Conservation (phyloP, 1,284 basidiomycete genomes). For the Dichomitus squalens region DNA sequence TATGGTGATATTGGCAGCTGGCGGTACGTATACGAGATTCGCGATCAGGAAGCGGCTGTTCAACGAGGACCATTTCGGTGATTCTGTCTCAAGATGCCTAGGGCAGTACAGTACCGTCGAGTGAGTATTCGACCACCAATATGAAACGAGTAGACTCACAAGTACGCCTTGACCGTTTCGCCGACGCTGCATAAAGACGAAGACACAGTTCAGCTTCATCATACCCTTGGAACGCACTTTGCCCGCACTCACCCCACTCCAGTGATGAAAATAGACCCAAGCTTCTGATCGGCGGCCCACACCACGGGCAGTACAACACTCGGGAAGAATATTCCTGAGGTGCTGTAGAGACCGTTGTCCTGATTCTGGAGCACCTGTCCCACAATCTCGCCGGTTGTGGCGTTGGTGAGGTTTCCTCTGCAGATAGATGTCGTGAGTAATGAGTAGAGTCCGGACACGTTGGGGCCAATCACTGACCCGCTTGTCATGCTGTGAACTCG, state of each 20-base stretch:
- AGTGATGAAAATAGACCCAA: not conserved
- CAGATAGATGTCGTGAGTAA: not conserved
- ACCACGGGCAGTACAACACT: not conserved
- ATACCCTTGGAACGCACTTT: too few relatives aligned
- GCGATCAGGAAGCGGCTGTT: not conserved
- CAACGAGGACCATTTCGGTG: not conserved
- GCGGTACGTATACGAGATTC: not conserved
- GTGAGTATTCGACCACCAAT: not conserved
- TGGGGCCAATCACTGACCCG: not conserved
- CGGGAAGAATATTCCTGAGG: not conserved
- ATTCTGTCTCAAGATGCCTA: not conserved
- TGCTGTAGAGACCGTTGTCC: not conserved
- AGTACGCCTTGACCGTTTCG: not conserved
- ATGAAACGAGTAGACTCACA: not conserved
- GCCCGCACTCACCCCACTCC: not conserved
- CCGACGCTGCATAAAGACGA: not conserved
- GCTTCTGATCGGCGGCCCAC: not conserved
- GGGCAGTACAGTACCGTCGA: not conserved
- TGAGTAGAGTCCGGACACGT: too few relatives aligned
- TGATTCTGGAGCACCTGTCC: not conserved
- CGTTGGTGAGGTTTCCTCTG: not conserved
- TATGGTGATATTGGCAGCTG: not conserved
- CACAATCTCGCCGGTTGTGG: not conserved
- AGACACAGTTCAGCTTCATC: not conserved
- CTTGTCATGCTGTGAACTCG: not conserved